Percentiles rank a stretch among this genome's conserved stretches.
Evolutionary conservation across 352 stramenopile species (phyloP).

Genomic region (Phytophthora litchii): DNA sequence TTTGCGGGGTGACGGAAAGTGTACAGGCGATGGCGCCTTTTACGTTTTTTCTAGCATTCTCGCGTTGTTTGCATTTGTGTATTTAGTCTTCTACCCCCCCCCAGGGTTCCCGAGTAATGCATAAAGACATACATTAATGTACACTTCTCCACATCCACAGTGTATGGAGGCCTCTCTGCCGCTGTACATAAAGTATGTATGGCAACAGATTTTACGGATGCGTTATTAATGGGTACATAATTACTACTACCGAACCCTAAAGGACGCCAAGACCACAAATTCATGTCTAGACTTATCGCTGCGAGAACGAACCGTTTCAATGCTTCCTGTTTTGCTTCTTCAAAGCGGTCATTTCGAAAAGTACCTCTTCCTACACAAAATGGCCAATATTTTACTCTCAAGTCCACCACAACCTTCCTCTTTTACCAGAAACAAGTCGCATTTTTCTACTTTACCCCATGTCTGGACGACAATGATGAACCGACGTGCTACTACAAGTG

Average conservation of each 20-base stretch:
- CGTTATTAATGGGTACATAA: conserved; percentile 2
- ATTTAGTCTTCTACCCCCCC: too few species aligned
- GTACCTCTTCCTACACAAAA: too few species aligned
- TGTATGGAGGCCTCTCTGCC: not conserved
- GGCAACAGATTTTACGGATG: conserved; percentile 5
- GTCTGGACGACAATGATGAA: not conserved
- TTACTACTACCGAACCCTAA: not conserved
- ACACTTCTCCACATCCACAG: not conserved
- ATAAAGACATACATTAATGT: conserved; percentile 16
- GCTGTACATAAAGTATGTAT: too few species aligned
- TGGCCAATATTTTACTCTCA: too few species aligned
- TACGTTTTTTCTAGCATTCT: not conserved
- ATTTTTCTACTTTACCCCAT: not conserved
- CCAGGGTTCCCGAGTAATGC: conserved; percentile 10
- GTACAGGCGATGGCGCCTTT: not conserved
- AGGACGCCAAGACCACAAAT: too few species aligned
- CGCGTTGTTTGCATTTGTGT: not conserved
- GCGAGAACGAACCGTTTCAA: too few species aligned
- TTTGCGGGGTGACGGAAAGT: not conserved
- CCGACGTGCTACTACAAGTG: not conserved
- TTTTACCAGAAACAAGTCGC: not conserved
- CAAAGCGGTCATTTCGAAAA: too few species aligned
- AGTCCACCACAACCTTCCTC: too few species aligned
- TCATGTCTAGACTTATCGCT: too few species aligned
- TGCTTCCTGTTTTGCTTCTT: too few species aligned